phyloP scores from a whole-genome alignment of 306 rosid genomes.

The Sophora flavescens region DNA sequence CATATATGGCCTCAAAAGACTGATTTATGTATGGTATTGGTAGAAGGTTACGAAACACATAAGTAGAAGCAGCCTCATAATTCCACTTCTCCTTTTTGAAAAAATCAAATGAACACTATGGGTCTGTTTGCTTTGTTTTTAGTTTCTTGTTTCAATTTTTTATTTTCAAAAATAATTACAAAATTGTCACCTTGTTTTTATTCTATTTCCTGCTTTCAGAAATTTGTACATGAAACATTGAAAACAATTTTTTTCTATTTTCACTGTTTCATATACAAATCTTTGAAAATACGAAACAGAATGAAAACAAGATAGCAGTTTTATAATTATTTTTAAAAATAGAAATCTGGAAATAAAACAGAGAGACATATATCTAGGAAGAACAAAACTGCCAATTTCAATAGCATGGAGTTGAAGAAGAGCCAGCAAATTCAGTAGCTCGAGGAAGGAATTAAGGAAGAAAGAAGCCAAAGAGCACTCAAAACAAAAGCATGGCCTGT shows the following conservation, averaged over 20 bases:
- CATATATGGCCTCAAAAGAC: slow-evolving; percentile 76
- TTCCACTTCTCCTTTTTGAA: slow-evolving; percentile 63
- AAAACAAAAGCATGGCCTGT: slow-evolving; percentile 56
- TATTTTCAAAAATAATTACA: no score
- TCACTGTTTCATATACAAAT: no score
- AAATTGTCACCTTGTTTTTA: no score
- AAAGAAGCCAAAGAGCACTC: slow-evolving; percentile 72
- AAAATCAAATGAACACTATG: slow-evolving; percentile 56
- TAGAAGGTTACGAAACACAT: slow-evolving; percentile 54
- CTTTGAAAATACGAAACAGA: no score
- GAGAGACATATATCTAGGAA: slow-evolving; percentile 65
- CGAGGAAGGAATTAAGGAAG: slow-evolving; percentile 86
- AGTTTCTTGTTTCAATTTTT: no score
- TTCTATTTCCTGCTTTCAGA: no score
- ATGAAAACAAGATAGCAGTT: no score
- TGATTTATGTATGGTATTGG: slow-evolving; percentile 65
- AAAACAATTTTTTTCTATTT: no score
- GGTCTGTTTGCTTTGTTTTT: no score
- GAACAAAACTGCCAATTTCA: slow-evolving; percentile 77
- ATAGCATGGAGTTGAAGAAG: slow-evolving; percentile 61
- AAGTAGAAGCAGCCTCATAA: slow-evolving; percentile 74
- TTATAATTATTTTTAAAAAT: no score
- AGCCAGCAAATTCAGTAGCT: slow-evolving; percentile 86
- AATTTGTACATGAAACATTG: no score
- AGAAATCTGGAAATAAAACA: no score